Percentiles rank a stretch among this genome's conserved stretches.
phyloP scores from a whole-genome alignment of 192 early-diverging fungal genomes.

The Coemansia sp. region DNA sequence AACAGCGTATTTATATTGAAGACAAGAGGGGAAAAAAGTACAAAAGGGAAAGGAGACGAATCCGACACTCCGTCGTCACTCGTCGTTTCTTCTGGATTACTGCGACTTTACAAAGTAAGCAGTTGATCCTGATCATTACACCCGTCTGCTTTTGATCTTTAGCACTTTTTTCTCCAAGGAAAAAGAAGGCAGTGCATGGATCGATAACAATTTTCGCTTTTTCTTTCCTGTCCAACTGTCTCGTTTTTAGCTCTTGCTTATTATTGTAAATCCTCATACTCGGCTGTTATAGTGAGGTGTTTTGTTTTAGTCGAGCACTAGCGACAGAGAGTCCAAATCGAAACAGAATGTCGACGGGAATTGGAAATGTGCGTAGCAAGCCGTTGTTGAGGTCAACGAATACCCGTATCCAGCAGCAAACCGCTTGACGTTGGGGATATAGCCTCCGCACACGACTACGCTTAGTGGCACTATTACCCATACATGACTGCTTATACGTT shows the following conservation, averaged over 20 bases:
- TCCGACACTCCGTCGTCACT: no score
- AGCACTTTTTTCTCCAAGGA: not conserved
- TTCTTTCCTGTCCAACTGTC: not conserved
- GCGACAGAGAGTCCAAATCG: not conserved
- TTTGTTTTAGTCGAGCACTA: not conserved
- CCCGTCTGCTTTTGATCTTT: not conserved
- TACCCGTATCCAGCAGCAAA: not conserved
- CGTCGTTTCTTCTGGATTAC: not conserved
- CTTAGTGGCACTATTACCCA: not conserved
- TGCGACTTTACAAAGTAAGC: not conserved
- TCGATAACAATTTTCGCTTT: not conserved
- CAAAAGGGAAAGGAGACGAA: no score
- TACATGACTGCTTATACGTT: not conserved
- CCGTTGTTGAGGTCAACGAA: not conserved
- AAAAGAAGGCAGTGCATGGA: not conserved
- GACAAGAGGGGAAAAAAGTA: no score
- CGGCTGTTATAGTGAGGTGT: not conserved
- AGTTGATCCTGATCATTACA: not conserved
- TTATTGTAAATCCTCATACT: not conserved
- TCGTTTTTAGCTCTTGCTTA: not conserved
- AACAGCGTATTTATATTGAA: no score
- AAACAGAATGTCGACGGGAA: slow-evolving; percentile 51
- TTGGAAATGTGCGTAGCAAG: slow-evolving; percentile 46
- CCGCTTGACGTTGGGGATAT: not conserved
- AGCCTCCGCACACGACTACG: not conserved